A percentile compares a stretch with the other conserved stretches of the same genome.
phyloP scores from a whole-genome alignment of 805 yeast species.

The Isabelozyma heimii region DNA sequence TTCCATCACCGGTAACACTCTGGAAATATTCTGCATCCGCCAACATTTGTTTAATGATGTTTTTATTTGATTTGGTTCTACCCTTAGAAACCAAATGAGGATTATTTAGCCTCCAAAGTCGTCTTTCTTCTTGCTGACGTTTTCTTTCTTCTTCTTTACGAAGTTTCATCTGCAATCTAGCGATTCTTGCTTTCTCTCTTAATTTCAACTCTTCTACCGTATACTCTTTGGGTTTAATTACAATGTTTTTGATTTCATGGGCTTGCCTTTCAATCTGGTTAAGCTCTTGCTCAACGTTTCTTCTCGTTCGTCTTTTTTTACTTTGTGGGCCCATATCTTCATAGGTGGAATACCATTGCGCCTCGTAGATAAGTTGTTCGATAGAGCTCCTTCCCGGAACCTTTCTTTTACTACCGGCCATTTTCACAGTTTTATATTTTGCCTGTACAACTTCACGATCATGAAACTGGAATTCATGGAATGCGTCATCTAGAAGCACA shows the following conservation, averaged over 20 bases:
- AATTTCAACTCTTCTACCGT: slow-evolving; percentile 2
- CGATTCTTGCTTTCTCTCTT: slow-evolving; percentile 3
- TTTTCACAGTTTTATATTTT: not conserved
- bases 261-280: not conserved
- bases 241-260: not conserved
- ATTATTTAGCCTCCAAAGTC: not conserved
- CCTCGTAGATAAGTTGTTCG: slow-evolving; percentile 37
- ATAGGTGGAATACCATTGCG: slow-evolving; percentile 32
- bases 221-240: not conserved
- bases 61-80: not conserved
- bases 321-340: slow-evolving; percentile 6
- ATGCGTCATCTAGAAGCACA: not conserved
- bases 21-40: slow-evolving; percentile 37
- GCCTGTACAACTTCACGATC: not conserved
- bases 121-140: slow-evolving; percentile 1
- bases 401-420: slow-evolving; percentile 14
- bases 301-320: slow-evolving; percentile 10
- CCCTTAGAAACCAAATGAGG: not conserved
- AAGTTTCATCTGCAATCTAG: not conserved
- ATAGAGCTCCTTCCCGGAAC: slow-evolving; percentile 20
- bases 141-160: slow-evolving; percentile 1
- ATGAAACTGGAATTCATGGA: not conserved
- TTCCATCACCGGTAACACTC: slow-evolving; percentile 36
- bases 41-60: slow-evolving; percentile 5
- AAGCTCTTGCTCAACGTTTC: slow-evolving; percentile 1